Evolutionary conservation across 768 basidiomycete genomes (phyloP), one percentile per base, ranked within the genome.

Genomic region (Termitomyces bulborhizus): DNA sequence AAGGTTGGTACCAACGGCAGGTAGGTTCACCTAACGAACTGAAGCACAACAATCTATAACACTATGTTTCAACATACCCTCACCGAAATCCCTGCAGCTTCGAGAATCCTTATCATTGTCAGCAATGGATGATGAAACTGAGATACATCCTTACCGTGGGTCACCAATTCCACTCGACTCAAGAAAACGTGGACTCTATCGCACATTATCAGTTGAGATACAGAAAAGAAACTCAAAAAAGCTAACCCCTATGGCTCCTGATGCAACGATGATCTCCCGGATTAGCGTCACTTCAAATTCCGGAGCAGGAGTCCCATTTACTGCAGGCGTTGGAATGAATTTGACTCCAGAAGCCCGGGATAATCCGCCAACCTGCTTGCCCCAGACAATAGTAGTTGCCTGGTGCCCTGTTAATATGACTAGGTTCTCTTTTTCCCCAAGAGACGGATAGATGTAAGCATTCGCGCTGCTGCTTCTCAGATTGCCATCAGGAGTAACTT

Each of bases 161-260:
- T 60, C 59, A 1, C 59, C 59, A 26, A 60, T 45, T 12, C 59
- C 59, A 21, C 59, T 60, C 6, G 55, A 46, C 42, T 60, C 59
- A 11, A 60, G 54, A 26, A 60, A 57, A 16, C 37, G 59, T 13
- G 59, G 59, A 21, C 56, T 57, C 59, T 60, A 8, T 36, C 3
- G 21, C 16, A 5, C 4, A 6, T 6, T 29, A 11, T 32, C 13
- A 27, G 16, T n/a, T 53, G 1, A 31, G n/a, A 7, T 15, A 24
- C 43, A 7, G 6, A 4, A 7, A 21, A 16, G 16, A 16, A 5
- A 8, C 15, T 4, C 9, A 13, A 15, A 6, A 21, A 6, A 3
- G 40, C 56, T 24, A 31, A 60, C 59, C 24, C 59, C 59, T 39
- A 60, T 57, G 9, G 53, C 56, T 21, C 59, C 59, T 36, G 59